Conservation (phyloP, 2,329 filamentous ascomycete species). For the Arthrobotrys sphaeroides region DNA sequence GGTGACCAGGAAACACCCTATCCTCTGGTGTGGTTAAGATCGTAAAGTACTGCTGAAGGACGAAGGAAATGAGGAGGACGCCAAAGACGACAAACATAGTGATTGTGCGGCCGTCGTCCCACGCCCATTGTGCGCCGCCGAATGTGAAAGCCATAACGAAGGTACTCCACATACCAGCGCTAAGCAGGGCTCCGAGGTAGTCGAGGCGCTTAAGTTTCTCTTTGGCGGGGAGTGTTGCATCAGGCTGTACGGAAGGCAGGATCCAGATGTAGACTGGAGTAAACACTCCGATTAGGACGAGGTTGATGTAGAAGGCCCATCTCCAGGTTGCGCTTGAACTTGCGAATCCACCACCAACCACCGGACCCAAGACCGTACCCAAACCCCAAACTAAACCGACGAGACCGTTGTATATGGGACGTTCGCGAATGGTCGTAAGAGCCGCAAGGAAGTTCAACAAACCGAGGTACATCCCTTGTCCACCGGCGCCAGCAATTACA, state of each 20-base stretch:
- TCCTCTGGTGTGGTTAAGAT: constrained; percentile 63
- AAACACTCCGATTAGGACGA: constrained; percentile 63
- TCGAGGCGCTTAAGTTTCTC: constrained; percentile 62
- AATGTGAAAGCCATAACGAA: constrained; percentile 66
- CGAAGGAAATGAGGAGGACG: constrained; percentile 63
- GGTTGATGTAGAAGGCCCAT: constrained; percentile 69
- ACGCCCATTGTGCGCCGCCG: constrained; percentile 65
- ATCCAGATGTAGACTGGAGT: constrained; percentile 64
- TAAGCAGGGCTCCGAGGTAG: constrained; percentile 64
- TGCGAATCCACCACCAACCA: constrained; percentile 65
- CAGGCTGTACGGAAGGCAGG: constrained; percentile 60
- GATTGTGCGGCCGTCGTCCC: constrained; percentile 64
- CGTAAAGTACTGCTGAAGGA: constrained; percentile 63
- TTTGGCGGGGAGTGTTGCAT: constrained; percentile 32
- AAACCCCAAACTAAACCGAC: constrained; percentile 60
- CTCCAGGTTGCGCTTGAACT: constrained; percentile 63
- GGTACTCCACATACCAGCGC: constrained; percentile 62
- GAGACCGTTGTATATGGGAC: constrained; percentile 59
- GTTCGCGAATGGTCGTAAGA: constrained; percentile 59
- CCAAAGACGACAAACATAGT: constrained; percentile 65
- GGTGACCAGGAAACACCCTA: constrained; percentile 66
- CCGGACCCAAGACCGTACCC: constrained; percentile 64
- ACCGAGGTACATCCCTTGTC: constrained; percentile 63
- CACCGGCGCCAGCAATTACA: constrained; percentile 64
- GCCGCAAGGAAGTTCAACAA: constrained; percentile 58